Evolutionary conservation across 495 filamentous ascomycete genomes (phyloP).

Genomic region (Neurospora discreta): DNA sequence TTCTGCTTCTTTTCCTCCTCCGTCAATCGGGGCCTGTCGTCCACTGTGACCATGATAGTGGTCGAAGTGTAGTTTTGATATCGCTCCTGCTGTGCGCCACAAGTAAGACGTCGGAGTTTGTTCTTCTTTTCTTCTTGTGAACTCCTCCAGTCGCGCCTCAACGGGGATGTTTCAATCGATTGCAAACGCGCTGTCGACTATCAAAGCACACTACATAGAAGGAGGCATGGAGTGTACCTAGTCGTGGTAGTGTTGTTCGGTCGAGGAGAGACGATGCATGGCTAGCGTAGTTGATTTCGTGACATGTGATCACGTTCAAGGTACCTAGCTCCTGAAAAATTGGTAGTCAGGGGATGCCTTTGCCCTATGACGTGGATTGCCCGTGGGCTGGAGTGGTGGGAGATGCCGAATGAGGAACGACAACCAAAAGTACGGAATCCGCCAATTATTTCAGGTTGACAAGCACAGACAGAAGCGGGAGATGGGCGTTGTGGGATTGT

Average conservation of each 20-base stretch:
- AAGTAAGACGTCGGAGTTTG: not conserved
- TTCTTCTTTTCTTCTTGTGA: not conserved
- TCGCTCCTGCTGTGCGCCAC: not conserved
- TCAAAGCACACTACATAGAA: not conserved
- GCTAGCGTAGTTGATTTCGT: not conserved
- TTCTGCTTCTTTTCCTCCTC: slow-evolving; percentile 86
- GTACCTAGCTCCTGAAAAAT: not conserved
- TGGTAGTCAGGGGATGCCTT: not conserved
- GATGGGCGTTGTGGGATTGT: not conserved
- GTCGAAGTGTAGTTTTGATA: not conserved
- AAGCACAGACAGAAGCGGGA: not conserved
- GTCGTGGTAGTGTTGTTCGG: not conserved
- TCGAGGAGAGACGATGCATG: not conserved
- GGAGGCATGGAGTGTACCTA: not conserved
- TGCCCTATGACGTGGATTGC: not conserved
- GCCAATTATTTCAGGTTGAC: not conserved
- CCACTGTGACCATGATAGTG: slow-evolving; percentile 4
- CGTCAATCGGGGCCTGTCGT: slow-evolving; percentile 65
- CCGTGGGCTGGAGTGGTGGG: not conserved
- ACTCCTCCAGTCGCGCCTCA: not conserved
- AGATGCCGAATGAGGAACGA: not conserved
- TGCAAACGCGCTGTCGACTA: not conserved
- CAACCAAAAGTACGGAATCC: not conserved
- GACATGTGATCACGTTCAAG: not conserved
- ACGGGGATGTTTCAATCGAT: not conserved